These are phyloP conservation scores for Tolypocladium album DNA, from an alignment of 2,329 filamentous ascomycete species.

Conservation along the genomic window DNA sequence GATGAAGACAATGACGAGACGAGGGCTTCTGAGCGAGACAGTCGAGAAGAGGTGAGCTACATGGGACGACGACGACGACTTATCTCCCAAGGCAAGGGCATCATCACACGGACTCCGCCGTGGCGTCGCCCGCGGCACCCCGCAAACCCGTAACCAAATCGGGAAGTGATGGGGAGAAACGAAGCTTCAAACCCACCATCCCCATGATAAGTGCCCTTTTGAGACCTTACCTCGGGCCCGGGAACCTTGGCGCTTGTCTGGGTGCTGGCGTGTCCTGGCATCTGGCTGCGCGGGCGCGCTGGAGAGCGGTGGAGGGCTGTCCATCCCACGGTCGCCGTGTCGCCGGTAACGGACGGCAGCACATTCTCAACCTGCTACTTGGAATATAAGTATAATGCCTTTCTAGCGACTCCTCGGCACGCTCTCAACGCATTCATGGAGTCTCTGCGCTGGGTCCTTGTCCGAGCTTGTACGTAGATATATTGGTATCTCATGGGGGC, in stretches of 20 bases:
- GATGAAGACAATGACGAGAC: neutral
- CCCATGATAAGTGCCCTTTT: neutral
- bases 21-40: neutral
- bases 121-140: neutral
- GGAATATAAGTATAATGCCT: too few relatives aligned
- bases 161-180: neutral
- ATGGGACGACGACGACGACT: neutral
- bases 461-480: too few relatives aligned
- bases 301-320: too few relatives aligned
- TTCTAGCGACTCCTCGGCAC: too few relatives aligned
- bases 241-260: neutral
- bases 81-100: neutral
- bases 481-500: too few relatives aligned
- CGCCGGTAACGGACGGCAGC: too few relatives aligned
- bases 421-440: too few relatives aligned
- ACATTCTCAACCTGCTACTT: too few relatives aligned
- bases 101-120: neutral
- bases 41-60: neutral
- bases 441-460: too few relatives aligned
- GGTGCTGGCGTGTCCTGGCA: too few relatives aligned
- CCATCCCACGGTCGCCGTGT: too few relatives aligned
- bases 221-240: neutral
- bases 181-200: neutral
- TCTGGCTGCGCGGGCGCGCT: too few relatives aligned
- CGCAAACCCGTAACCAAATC: neutral